Evolutionary conservation across 163 green algal species (phyloP).

Genomic region (Scenedesmus sp.): DNA sequence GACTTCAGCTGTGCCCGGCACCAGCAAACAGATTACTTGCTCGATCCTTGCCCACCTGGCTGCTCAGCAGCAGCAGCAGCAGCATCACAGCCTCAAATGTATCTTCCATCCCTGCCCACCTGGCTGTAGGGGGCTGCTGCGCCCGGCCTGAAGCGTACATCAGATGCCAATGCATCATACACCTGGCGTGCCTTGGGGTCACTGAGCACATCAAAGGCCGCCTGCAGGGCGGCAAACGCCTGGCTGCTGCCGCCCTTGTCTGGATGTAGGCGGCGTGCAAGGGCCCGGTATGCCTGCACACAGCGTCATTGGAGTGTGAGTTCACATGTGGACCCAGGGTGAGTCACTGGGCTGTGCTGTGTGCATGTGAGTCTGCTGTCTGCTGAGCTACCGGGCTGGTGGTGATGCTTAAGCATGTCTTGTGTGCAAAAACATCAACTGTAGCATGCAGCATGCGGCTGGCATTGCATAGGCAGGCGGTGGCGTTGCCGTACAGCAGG

Average conservation of each 20-base stretch:
- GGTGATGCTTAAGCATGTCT: no score
- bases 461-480: no score
- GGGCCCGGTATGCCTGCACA: conserved; percentile 74
- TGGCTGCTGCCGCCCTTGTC: conserved; percentile 84
- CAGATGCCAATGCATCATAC: conserved; percentile 81
- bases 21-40: no score
- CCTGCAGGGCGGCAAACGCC: conserved; percentile 73
- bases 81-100: neutral
- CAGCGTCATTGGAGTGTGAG: no score
- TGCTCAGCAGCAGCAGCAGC: neutral
- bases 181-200: conserved; percentile 67
- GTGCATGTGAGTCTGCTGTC: neutral
- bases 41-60: no score
- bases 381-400: no score
- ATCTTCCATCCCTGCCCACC: neutral
- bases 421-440: no score
- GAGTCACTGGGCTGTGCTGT: neutral
- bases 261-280: conserved; percentile 77
- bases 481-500: no score
- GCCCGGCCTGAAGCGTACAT: conserved; percentile 76
- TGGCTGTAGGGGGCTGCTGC: conserved; percentile 26
- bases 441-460: no score
- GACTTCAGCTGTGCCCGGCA: no score
- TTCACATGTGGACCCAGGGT: neutral
- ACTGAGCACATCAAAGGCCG: conserved; percentile 80